Conservation (phyloP, 2,329 filamentous ascomycete genomes). For the Ophiostoma sp. region DNA sequence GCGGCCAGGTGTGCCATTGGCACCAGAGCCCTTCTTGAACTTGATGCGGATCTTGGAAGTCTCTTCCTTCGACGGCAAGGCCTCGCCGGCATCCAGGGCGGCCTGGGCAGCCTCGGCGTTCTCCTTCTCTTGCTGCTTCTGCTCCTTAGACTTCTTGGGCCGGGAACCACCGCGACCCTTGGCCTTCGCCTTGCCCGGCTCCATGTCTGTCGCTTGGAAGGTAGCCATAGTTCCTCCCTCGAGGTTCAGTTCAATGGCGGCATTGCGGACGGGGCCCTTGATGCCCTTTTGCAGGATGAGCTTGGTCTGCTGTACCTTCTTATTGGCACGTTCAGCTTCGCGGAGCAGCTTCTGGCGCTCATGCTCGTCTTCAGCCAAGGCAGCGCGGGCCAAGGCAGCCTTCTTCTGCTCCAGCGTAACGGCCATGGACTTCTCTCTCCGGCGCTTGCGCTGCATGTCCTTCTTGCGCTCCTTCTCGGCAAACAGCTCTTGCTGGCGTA, state of each 20-base stretch:
- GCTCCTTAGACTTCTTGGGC: constrained; percentile 87
- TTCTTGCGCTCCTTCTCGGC: constrained; percentile 99
- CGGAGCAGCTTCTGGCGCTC: constrained; percentile 78
- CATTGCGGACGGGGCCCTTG: constrained; percentile 69
- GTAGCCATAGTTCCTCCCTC: constrained; percentile 84
- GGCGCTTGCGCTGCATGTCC: constrained; percentile 97
- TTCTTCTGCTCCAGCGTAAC: constrained; percentile 91
- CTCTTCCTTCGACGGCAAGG: constrained; percentile 61
- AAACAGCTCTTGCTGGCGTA: constrained; percentile 84
- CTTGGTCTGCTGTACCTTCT: constrained; percentile 90
- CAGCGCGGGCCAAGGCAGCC: constrained; percentile 73
- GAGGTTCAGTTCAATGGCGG: constrained; percentile 74
- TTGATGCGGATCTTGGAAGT: constrained; percentile 64
- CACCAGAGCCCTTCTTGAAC: constrained; percentile 52
- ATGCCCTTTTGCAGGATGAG: constrained; percentile 83
- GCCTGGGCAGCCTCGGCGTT: constrained; percentile 86
- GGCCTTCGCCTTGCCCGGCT: constrained; percentile 51
- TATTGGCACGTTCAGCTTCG: constrained; percentile 85
- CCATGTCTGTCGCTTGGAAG: constrained; percentile 68
- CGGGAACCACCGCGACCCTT: constrained; percentile 63
- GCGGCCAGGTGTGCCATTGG: constrained; percentile 43
- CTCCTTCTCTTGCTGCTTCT: constrained; percentile 77
- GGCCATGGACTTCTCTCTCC: constrained; percentile 93
- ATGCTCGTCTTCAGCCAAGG: constrained; percentile 75
- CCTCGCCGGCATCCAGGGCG: constrained; percentile 75